Base-by-base conservation (phyloP, 257 asterid genomes). In the Solanum verrucosum region DNA sequence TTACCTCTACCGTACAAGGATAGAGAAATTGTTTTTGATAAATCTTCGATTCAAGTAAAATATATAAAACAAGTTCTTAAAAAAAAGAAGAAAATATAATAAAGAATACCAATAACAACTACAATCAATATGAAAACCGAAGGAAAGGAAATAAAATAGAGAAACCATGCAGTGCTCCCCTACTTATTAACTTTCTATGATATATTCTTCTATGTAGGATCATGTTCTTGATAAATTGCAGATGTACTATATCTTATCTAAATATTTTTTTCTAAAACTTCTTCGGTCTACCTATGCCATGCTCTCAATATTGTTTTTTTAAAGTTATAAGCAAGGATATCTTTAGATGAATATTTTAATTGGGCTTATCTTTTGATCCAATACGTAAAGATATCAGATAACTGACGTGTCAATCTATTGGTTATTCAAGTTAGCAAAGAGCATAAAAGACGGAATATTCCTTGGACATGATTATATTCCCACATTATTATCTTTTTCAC, bases 1-100 rank as follows among this genome's bases (percentile, higher is more conserved):
- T 56, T 0, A 0, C n/a, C 10, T 56, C 1, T 56, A 56, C 1
- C 1, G 2, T 56, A 18, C 0, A 56, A 56, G 25, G 67, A 8
- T 56, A 56, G n/a, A 7, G 10, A 56, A 1, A 7, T 56, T 56
- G 2, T 56, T 20, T 56, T 20, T 8, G 9, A 20, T 56, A 56
- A 7, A 20, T 56, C 25, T 6, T 52, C 0, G 1, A 18, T 7
- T 56, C 10, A 56, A 56, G 11, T 56, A 56, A 20, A 56, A 18
- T 20, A 18, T 20, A 56, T 6, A 20, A 20, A 18, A 3, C 11
- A 46, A 46, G 59, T 46, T 5, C 18, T 46, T 46, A 4, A 13
- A 46, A 14, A 46, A 42, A 10, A 46, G 3, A 46, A 46, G 6
- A 46, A 7, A 0, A 56, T 20, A 56, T 0, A 18, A 8, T 7